Conservation (phyloP, 805 yeast genomes). For the Zygosaccharomyces pseudorouxii region DNA sequence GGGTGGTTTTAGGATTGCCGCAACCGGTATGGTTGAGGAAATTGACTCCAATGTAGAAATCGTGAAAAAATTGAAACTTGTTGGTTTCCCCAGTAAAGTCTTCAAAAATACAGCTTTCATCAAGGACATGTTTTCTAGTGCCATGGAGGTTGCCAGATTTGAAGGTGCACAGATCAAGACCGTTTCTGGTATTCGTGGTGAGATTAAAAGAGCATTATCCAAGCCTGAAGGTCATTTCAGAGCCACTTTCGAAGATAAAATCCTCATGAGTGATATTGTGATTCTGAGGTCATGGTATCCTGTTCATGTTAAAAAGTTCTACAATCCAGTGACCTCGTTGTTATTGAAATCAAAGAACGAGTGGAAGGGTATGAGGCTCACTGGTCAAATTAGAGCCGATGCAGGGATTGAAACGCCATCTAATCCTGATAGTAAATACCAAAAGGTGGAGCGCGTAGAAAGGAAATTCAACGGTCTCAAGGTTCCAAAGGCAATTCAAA, state of each 20-base stretch:
- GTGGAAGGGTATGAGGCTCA: conserved; percentile 95
- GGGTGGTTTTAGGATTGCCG: conserved; percentile 89
- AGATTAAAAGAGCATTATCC: conserved; percentile 88
- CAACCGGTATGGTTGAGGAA: conserved; percentile 94
- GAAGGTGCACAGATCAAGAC: conserved; percentile 98
- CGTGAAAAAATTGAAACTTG: conserved; percentile 90
- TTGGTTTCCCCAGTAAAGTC: conserved; percentile 90
- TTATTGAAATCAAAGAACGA: conserved; percentile 69
- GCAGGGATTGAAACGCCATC: conserved; percentile 59
- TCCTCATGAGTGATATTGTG: conserved; percentile 83
- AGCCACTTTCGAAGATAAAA: conserved; percentile 95
- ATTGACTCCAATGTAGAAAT: conserved; percentile 85
- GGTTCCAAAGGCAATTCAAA: conserved; percentile 75
- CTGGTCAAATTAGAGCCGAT: conserved; percentile 88
- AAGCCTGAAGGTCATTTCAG: conserved; percentile 94
- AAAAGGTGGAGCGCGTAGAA: conserved; percentile 75
- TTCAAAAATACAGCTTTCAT: conserved; percentile 95
- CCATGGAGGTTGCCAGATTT: conserved; percentile 93
- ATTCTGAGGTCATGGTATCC: conserved; percentile 97
- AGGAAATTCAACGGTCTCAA: conserved; percentile 82
- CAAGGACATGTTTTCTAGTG: conserved; percentile 90
- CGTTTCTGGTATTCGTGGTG: conserved; percentile 96
- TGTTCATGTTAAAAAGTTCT: conserved; percentile 80
- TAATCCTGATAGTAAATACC: conserved; percentile 47
- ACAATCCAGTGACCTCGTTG: conserved; percentile 93